These are phyloP conservation scores for Auxenochlorella pyrenoidosa DNA, from an alignment of 139 green algal species.

Conservation along the genomic window DNA sequence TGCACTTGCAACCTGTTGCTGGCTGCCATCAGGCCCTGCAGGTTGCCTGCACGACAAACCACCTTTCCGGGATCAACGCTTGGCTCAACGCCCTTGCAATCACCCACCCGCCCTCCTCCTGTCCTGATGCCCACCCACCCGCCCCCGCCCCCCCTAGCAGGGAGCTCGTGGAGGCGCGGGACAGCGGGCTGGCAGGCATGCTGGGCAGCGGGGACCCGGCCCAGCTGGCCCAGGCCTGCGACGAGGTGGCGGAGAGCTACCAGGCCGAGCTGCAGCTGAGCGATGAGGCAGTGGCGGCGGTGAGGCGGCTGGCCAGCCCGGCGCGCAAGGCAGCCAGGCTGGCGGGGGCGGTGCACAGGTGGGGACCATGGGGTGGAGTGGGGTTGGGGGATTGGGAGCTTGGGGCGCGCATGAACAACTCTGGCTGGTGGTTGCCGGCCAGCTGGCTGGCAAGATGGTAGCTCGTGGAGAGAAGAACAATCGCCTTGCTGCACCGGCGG, in stretches of 20 bases:
- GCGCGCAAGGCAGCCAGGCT: not conserved
- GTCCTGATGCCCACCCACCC: too few relatives aligned
- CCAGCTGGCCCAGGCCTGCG: slow-evolving; percentile 11
- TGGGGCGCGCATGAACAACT: too few relatives aligned
- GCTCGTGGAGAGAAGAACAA: too few relatives aligned
- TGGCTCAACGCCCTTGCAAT: too few relatives aligned
- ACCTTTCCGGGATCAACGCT: too few relatives aligned
- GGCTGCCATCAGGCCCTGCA: too few relatives aligned
- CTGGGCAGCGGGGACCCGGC: slow-evolving; percentile 5
- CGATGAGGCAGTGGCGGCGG: not conserved
- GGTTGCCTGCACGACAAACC: too few relatives aligned
- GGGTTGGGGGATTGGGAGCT: too few relatives aligned
- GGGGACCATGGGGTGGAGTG: not conserved
- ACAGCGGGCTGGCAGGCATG: not conserved
- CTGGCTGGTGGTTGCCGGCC: too few relatives aligned
- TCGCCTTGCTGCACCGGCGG: too few relatives aligned
- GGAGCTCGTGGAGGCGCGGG: slow-evolving; percentile 10
- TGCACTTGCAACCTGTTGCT: not conserved
- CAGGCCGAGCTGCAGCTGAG: not conserved
- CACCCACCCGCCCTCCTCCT: too few relatives aligned
- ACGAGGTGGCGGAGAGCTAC: slow-evolving; percentile 29
- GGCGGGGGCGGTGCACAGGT: slow-evolving; percentile 17
- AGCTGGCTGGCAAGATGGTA: too few relatives aligned
- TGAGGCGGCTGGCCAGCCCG: not conserved
- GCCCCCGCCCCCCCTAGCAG: not conserved